A percentile compares a stretch with the other conserved stretches of the same genome.
Conservation (phyloP, 2,329 filamentous ascomycete genomes). For the Aspergillus brasiliensis region DNA sequence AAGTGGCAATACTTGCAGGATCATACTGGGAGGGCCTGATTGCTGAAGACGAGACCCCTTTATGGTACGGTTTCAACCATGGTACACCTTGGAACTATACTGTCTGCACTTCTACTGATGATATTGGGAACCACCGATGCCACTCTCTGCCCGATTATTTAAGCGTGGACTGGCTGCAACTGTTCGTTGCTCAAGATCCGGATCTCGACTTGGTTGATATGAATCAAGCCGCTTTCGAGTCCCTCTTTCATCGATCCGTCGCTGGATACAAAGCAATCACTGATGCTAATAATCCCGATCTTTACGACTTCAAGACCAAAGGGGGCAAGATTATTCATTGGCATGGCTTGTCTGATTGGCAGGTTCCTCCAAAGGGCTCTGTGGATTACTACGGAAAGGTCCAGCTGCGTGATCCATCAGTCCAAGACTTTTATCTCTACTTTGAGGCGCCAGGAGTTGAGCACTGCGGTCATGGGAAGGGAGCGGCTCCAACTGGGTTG, state of each 20-base stretch:
- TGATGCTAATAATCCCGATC: constrained; percentile 38
- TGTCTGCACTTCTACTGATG: no score
- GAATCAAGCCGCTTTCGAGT: neutral
- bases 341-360: constrained; percentile 42
- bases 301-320: constrained; percentile 33
- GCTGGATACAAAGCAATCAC: constrained; percentile 37
- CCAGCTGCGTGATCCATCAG: constrained; percentile 21
- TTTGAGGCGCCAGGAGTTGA: constrained; percentile 40
- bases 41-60: neutral
- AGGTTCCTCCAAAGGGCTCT: constrained; percentile 39
- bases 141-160: neutral
- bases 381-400: constrained; percentile 40
- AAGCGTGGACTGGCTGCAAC: neutral
- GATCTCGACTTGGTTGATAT: neutral
- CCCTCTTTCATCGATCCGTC: constrained; percentile 21
- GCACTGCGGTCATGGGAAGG: constrained; percentile 35
- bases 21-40: neutral
- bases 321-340: constrained; percentile 48
- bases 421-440: constrained; percentile 35
- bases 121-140: no score
- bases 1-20: neutral
- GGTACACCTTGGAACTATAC: neutral
- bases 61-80: neutral
- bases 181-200: constrained; percentile 1
- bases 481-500: constrained; percentile 3